Evolutionary conservation across 2,329 filamentous ascomycete species (phyloP).

Genomic region (Fusarium irregulare): DNA sequence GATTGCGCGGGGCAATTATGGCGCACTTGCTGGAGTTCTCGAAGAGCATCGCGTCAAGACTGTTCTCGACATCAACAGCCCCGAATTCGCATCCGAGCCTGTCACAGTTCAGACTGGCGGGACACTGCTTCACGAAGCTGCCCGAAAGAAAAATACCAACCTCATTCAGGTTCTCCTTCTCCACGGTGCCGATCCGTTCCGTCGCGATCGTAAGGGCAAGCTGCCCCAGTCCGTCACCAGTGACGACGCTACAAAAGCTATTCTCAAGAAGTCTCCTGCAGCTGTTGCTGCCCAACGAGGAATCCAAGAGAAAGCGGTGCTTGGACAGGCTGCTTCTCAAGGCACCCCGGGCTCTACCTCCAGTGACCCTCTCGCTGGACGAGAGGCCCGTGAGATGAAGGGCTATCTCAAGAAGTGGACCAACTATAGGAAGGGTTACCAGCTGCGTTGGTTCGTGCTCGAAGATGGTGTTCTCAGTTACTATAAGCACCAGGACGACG

Average conservation of each 20-base stretch:
- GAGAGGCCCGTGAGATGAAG: constrained; percentile 96
- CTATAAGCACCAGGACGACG: constrained; percentile 99
- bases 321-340: constrained; percentile 76
- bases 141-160: constrained; percentile 84
- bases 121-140: constrained; percentile 92
- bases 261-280: constrained; percentile 93
- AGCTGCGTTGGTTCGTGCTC: constrained; percentile 96
- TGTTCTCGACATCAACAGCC: constrained; percentile 90
- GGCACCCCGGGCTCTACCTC: constrained; percentile 64
- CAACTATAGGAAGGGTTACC: constrained; percentile 97
- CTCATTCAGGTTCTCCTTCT: constrained; percentile 91
- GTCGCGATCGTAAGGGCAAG: constrained; percentile 93
- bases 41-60: constrained; percentile 88
- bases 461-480: constrained; percentile 98
- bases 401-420: constrained; percentile 99
- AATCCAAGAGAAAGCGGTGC: constrained; percentile 96
- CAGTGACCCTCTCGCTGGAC: constrained; percentile 74
- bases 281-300: constrained; percentile 93
- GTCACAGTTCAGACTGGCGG: constrained; percentile 84
- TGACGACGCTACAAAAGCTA: constrained; percentile 87
- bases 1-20: constrained; percentile 78
- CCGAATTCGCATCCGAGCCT: constrained; percentile 86
- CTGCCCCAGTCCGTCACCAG: constrained; percentile 96
- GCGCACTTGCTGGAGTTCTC: constrained; percentile 79
- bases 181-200: constrained; percentile 95